Percentiles rank a stretch among this genome's conserved stretches.
Evolutionary conservation across 345 rosid genomes (phyloP).

Genomic region (Chamaenerion angustifolium): DNA sequence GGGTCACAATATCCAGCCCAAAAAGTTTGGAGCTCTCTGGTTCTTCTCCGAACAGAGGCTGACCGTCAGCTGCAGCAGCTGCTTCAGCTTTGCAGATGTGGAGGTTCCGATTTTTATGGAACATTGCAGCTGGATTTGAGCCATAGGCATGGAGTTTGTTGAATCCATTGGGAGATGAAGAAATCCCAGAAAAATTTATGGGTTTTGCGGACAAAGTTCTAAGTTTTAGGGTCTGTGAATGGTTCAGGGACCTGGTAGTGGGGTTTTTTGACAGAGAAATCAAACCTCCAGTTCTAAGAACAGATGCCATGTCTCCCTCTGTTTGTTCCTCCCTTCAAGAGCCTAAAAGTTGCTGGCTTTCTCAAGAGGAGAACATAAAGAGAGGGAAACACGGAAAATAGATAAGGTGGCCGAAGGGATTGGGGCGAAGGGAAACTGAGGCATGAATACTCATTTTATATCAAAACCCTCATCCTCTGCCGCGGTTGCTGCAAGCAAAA

Average conservation of each 20-base stretch:
- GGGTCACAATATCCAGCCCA: constrained; percentile 56
- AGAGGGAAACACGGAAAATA: background rate
- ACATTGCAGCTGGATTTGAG: constrained; percentile 30
- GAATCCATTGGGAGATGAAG: constrained; percentile 21
- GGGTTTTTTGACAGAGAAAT: constrained; percentile 67
- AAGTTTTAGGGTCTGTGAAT: constrained; percentile 66
- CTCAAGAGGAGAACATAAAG: background rate
- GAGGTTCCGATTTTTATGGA: constrained; percentile 28
- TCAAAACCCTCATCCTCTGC: no score
- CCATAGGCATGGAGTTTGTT: constrained; percentile 20
- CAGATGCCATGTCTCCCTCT: constrained; percentile 51
- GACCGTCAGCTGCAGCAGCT: constrained; percentile 47
- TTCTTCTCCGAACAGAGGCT: constrained; percentile 32
- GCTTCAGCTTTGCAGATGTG: constrained; percentile 74
- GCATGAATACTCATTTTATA: no score
- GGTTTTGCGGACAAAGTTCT: constrained; percentile 51
- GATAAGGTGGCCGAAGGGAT: no score
- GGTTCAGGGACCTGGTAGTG: constrained; percentile 20
- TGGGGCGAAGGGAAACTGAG: no score
- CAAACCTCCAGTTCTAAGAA: constrained; percentile 55
- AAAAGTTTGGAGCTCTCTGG: constrained; percentile 41
- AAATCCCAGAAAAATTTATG: constrained; percentile 30
- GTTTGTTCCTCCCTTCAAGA: constrained; percentile 5
- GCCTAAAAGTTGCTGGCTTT: background rate
- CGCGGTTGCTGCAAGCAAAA: no score